Percentiles rank a stretch among this genome's conserved stretches.
These are phyloP conservation scores for Trichoderma lentiforme DNA, from an alignment of 2,329 filamentous ascomycete species.

Conservation along the genomic window DNA sequence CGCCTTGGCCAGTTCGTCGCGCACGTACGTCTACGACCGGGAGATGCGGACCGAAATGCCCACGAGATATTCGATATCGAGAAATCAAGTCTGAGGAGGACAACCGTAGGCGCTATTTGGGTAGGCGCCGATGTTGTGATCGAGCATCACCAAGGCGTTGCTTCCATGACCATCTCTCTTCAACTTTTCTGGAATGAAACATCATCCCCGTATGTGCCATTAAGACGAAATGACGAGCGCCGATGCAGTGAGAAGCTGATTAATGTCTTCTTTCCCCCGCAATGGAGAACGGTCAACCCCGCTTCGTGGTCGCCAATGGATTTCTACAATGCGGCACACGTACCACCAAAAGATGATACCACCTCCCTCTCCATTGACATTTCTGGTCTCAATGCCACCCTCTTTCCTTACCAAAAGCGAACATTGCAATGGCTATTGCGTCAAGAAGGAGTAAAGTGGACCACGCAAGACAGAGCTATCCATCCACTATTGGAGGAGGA, in stretches of 20 bases:
- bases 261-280: conserved; percentile 33
- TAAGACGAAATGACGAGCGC: conserved; percentile 32
- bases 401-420: conserved; percentile 72
- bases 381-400: conserved; percentile 43
- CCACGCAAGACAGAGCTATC: conserved; percentile 20
- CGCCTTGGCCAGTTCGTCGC: conserved; percentile 14
- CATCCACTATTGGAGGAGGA: conserved; percentile 19
- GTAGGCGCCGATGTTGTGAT: conserved; percentile 31
- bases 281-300: background rate
- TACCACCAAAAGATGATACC: conserved; percentile 48
- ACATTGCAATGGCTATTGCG: conserved; percentile 67
- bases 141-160: conserved; percentile 25
- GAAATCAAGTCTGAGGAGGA: conserved; percentile 19
- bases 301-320: conserved; percentile 45
- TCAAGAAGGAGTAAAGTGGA: conserved; percentile 60
- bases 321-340: conserved; percentile 69
- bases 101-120: conserved; percentile 36
- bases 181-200: conserved; percentile 44
- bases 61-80: conserved; percentile 23
- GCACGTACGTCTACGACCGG: conserved; percentile 24
- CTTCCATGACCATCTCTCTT: conserved; percentile 33
- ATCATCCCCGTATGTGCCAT: conserved; percentile 27
- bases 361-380: conserved; percentile 39
- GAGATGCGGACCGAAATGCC: conserved; percentile 24
- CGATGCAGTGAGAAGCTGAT: conserved; percentile 36